phyloP scores from a whole-genome alignment of 441 rosid genomes.

The Gossypium schwendimanii region DNA sequence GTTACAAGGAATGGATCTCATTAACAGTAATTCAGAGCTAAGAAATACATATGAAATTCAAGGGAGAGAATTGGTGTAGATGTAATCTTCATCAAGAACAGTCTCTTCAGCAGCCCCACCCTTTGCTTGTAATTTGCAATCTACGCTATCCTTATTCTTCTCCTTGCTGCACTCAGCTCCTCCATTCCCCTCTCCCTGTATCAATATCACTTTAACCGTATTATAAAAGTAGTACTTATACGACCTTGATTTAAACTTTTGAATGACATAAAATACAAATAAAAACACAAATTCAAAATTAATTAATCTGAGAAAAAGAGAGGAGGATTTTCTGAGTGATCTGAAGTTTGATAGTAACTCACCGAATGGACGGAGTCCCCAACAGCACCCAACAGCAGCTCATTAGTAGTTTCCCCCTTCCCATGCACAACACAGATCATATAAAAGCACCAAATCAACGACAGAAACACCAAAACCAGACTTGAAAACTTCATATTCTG shows the following conservation, averaged over 20 bases:
- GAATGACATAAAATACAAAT: background rate
- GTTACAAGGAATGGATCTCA: background rate
- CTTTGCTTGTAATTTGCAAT: conserved; percentile 14
- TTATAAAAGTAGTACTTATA: background rate
- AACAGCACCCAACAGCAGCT: background rate
- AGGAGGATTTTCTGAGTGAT: background rate
- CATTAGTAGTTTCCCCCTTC: background rate
- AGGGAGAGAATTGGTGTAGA: conserved; percentile 28
- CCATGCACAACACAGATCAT: background rate
- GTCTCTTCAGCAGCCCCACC: conserved; percentile 14
- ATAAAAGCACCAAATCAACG: background rate
- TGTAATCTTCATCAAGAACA: conserved; percentile 23
- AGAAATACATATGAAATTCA: background rate
- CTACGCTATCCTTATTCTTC: background rate
- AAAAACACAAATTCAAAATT: too few species aligned
- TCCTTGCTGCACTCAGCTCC: conserved; percentile 5
- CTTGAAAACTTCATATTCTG: conserved; percentile 5
- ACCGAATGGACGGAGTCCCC: conserved; percentile 5
- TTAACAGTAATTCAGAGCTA: background rate
- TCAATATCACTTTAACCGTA: background rate
- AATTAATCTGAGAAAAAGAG: too few species aligned
- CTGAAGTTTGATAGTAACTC: background rate
- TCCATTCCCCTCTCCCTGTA: background rate
- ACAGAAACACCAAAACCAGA: background rate
- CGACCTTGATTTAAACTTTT: background rate